These are phyloP conservation scores for Penicillium paradoxum DNA, from an alignment of 495 filamentous ascomycete species.

Conservation along the genomic window DNA sequence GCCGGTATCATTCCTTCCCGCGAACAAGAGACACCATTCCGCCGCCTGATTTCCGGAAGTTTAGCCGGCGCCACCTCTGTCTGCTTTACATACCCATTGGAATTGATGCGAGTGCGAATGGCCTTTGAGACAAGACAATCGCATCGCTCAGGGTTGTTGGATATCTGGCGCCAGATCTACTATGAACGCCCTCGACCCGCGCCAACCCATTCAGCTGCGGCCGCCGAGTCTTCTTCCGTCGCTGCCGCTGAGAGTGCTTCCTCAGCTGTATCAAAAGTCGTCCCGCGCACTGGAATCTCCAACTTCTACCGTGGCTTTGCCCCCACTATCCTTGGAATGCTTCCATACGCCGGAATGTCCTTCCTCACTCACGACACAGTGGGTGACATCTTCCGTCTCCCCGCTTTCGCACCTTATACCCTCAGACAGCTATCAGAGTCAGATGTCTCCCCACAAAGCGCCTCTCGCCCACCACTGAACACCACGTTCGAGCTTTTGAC, in stretches of 20 bases:
- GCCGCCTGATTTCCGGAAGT: constrained; percentile 72
- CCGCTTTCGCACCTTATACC: constrained; percentile 61
- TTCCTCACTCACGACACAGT: constrained; percentile 91
- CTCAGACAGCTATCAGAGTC: constrained; percentile 41
- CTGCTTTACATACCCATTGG: constrained; percentile 91
- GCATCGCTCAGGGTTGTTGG: constrained; percentile 57
- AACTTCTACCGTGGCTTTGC: constrained; percentile 97
- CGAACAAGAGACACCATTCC: constrained; percentile 72
- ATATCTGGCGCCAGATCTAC: constrained; percentile 81
- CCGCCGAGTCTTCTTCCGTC: constrained; percentile 23
- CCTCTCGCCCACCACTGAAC: constrained; percentile 46
- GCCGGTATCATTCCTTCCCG: constrained; percentile 61
- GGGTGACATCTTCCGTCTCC: constrained; percentile 71
- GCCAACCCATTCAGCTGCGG: constrained; percentile 18
- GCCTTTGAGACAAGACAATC: constrained; percentile 84
- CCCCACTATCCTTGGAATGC: constrained; percentile 85
- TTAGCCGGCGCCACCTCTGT: constrained; percentile 85
- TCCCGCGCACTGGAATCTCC: constrained; percentile 61
- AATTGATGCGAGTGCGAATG: constrained; percentile 85
- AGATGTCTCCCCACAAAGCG: constrained; percentile 23
- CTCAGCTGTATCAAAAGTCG: constrained; percentile 35
- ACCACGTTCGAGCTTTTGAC: constrained; percentile 72
- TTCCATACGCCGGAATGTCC: constrained; percentile 95
- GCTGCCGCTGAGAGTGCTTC: constrained; percentile 35
- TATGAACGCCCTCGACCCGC: constrained; percentile 53